phyloP scores from a whole-genome alignment of 768 basidiomycete species.

The Dendrothele bispora region DNA sequence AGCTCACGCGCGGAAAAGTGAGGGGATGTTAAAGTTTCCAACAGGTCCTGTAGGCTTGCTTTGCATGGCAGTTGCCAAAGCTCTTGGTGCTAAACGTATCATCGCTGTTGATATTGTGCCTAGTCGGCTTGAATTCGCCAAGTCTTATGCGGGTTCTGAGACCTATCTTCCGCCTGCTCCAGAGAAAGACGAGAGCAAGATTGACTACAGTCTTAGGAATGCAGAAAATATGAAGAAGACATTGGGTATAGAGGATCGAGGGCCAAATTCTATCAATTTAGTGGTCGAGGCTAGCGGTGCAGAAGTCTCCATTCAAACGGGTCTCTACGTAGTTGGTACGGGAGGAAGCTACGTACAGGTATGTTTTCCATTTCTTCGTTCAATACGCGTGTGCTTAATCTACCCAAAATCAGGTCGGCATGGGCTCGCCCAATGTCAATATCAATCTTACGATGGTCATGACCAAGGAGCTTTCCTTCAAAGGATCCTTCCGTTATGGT shows the following conservation, averaged over 20 bases:
- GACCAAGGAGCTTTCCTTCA: conserved; percentile 77
- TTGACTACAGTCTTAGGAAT: conserved; percentile 72
- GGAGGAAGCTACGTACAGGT: conserved; percentile 79
- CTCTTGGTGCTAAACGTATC: conserved; percentile 81
- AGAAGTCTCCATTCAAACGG: conserved; percentile 89
- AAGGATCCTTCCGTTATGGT: conserved; percentile 92
- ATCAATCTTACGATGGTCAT: conserved; percentile 72
- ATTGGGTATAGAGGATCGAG: conserved; percentile 71
- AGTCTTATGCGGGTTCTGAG: conserved; percentile 80
- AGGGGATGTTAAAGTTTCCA: background rate
- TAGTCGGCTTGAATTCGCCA: conserved; percentile 83
- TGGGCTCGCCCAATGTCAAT: conserved; percentile 76
- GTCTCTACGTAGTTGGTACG: conserved; percentile 67
- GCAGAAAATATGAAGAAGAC: conserved; percentile 63
- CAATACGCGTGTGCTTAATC: background rate
- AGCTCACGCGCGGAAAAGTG: background rate
- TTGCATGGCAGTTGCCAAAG: conserved; percentile 95
- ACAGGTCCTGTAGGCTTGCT: conserved; percentile 77
- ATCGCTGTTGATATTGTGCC: conserved; percentile 82
- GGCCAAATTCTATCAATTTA: conserved; percentile 72
- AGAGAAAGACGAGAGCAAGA: conserved; percentile 63
- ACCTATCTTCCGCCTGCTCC: conserved; percentile 60
- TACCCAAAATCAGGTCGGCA: conserved; percentile 64
- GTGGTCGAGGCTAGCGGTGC: conserved; percentile 93
- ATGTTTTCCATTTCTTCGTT: conserved; percentile 7